phyloP scores from a whole-genome alignment of 2,329 filamentous ascomycete genomes.

The Colletotrichum caudatum region DNA sequence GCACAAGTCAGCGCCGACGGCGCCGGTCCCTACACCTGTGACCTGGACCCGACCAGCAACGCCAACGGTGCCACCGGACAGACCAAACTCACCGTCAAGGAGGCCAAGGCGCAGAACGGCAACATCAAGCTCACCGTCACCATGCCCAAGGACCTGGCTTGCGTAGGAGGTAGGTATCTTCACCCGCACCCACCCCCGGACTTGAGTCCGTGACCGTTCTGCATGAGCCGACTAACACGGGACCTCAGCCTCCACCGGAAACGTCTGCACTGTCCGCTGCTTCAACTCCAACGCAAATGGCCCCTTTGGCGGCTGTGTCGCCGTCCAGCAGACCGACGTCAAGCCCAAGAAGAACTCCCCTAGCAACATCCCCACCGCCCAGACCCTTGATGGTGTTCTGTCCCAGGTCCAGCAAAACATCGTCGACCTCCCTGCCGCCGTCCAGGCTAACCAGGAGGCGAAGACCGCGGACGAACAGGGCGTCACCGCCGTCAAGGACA shows the following conservation, averaged over 20 bases:
- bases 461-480: slow-evolving; percentile 48
- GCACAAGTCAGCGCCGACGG: slow-evolving; percentile 67
- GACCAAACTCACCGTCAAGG: slow-evolving; percentile 62
- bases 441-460: slow-evolving; percentile 58
- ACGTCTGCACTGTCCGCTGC: slow-evolving; percentile 70
- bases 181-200: not conserved
- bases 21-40: slow-evolving; percentile 66
- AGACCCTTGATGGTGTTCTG: slow-evolving; percentile 58
- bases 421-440: slow-evolving; percentile 58
- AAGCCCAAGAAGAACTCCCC: slow-evolving; percentile 57
- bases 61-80: slow-evolving; percentile 58
- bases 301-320: slow-evolving; percentile 69
- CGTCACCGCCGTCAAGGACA: slow-evolving; percentile 55
- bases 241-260: slow-evolving; percentile 63
- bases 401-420: slow-evolving; percentile 65
- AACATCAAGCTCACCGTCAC: slow-evolving; percentile 68
- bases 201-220: not conserved
- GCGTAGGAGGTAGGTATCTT: slow-evolving; percentile 58
- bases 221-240: slow-evolving; percentile 19
- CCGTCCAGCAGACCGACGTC: slow-evolving; percentile 67
- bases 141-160: slow-evolving; percentile 63
- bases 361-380: slow-evolving; percentile 58
- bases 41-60: slow-evolving; percentile 63
- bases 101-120: slow-evolving; percentile 67
- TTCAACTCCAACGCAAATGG: slow-evolving; percentile 68